Conservation (phyloP, 1,139 yeast genomes). For the Lizanozyma gosingica region DNA sequence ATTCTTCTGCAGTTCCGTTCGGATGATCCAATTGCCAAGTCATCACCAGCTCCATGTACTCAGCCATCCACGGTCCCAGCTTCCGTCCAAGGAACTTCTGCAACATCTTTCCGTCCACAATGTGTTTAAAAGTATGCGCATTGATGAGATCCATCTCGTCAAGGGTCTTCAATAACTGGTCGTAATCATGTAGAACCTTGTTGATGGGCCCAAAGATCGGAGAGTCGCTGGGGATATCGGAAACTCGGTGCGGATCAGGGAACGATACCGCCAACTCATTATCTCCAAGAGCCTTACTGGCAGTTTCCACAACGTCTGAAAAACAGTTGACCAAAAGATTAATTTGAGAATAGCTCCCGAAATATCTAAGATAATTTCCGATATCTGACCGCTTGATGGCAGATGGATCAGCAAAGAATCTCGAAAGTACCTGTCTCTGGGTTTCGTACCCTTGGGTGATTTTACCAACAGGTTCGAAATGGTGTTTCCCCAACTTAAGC, state of each 20-base stretch:
- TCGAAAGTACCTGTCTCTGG: constrained; percentile 9
- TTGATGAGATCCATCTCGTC: constrained; percentile 23
- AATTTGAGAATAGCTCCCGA: constrained; percentile 20
- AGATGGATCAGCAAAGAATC: constrained; percentile 14
- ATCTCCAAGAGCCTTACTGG: constrained; percentile 7
- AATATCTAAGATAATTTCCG: constrained; percentile 51
- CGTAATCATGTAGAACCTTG: constrained; percentile 19
- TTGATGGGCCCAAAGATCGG: constrained; percentile 3
- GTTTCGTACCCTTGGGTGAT: constrained; percentile 16
- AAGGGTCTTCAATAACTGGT: constrained; percentile 20
- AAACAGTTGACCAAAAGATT: constrained; percentile 10
- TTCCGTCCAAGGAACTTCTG: constrained; percentile 41
- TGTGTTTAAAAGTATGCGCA: constrained; percentile 39
- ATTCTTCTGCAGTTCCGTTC: constrained; percentile 38
- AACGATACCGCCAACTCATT: constrained; percentile 2
- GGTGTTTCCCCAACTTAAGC: constrained; percentile 52
- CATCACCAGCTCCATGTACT: constrained; percentile 44
- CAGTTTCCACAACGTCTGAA: not conserved
- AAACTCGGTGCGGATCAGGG: constrained; percentile 8
- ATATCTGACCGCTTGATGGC: constrained; percentile 42
- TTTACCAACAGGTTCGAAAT: constrained; percentile 42
- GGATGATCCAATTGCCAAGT: constrained; percentile 77
- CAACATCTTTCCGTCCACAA: constrained; percentile 65
- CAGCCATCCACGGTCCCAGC: constrained; percentile 82
- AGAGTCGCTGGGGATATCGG: constrained; percentile 5